Evolutionary conservation across 768 basidiomycete genomes (phyloP).

Genomic region (Terana coerulea): DNA sequence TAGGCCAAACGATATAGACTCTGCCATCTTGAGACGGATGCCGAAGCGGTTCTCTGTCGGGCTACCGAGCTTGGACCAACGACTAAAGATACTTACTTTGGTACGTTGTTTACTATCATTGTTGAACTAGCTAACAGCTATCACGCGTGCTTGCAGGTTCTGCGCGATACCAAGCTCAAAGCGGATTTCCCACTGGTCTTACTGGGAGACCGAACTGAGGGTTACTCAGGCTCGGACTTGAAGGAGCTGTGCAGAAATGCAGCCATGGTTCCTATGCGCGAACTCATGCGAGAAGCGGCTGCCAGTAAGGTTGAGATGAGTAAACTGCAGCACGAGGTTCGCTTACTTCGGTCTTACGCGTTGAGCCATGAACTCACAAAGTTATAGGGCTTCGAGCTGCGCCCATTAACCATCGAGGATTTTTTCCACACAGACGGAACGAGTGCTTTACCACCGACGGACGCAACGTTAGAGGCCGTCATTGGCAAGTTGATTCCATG

Average conservation of each 20-base stretch:
- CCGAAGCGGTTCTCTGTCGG: conserved; percentile 91
- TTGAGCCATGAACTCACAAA: background rate
- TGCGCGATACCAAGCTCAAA: conserved; percentile 69
- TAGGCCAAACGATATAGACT: conserved; percentile 87
- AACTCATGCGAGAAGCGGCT: conserved; percentile 61
- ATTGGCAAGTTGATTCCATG: conserved; percentile 1
- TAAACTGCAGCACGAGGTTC: conserved; percentile 40
- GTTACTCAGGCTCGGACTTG: conserved; percentile 86
- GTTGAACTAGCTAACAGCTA: too few species aligned
- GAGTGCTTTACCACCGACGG: conserved; percentile 15
- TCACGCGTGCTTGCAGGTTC: conserved; percentile 74
- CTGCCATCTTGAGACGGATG: conserved; percentile 91
- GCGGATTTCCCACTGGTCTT: conserved; percentile 54
- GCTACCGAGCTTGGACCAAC: conserved; percentile 74
- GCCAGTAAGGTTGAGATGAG: conserved; percentile 47
- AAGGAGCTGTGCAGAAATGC: conserved; percentile 91
- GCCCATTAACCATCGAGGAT: conserved; percentile 67
- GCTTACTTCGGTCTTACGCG: conserved; percentile 20
- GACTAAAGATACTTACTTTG: conserved; percentile 78
- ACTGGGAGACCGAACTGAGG: conserved; percentile 68
- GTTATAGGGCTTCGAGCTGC: conserved; percentile 73
- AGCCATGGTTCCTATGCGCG: conserved; percentile 88
- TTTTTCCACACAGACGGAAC: conserved; percentile 47
- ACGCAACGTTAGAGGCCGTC: conserved; percentile 3
- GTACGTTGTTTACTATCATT: conserved; percentile 51